Base-by-base conservation (phyloP, 202 grass and related monocot species). In the Brachypodium distachyon region DNA sequence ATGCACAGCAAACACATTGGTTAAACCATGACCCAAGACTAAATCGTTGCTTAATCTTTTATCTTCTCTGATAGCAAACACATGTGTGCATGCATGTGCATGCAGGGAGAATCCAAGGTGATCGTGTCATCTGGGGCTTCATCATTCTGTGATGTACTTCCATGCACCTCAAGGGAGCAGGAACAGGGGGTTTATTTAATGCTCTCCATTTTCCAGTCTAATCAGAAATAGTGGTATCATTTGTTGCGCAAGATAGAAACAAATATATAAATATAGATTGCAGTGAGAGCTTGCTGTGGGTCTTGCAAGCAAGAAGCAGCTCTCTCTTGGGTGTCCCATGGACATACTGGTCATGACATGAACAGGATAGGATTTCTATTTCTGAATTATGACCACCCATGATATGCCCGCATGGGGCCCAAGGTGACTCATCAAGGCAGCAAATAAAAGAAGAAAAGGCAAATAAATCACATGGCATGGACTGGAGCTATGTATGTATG, bases 331-430 rank as follows among this genome's bases (percentile, higher is more conserved):
- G 49, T 18, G 32, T 48, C 22, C 56, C 23, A 31, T 54, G 58
- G 46, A 73, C 67, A 81, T 52, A 52, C 42, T 70, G 78, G 54
- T 70, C 72, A 62, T 80, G 85, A 79, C 46, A 75, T 19, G 46
- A 84, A 74, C 29, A 75, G 16, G 61, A 84, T 74, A 54, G 12
- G 52, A 67, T 75, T 84, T 70, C 69, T 34, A 80, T 80, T 80
- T 70, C n/a, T 70, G 81, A 88, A 84, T 88, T 39, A 80, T 55
- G 76, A 38, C 22, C 76, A 63, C 61, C 71, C 62, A 83, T 83
- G 68, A 83, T 75, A 83, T 54, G 67, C 18, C n/a, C 58, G 62
- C 18, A 33, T 58, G 76, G 81, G 80, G 36, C 60, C 81, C 75
- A 44, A 38, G 52, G 18, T 80, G 76, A 80, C 52, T 80, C 61